Conservation (phyloP, 257 asterid species). For the Paulownia fortunei region DNA sequence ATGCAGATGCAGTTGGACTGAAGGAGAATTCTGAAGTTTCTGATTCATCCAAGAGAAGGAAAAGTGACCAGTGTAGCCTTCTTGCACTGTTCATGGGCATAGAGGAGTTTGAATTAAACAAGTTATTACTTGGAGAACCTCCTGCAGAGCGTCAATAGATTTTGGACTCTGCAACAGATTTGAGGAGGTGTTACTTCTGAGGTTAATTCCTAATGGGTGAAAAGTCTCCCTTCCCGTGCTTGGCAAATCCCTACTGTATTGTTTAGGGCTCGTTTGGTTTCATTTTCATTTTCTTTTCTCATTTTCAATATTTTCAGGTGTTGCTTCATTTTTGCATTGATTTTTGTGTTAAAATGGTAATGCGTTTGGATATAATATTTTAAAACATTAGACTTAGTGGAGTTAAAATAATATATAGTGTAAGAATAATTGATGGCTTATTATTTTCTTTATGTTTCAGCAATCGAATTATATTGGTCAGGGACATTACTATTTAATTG, state of each 20-base stretch:
- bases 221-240: not conserved
- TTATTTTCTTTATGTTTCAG: no score
- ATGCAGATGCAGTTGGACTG: slow-evolving; percentile 26
- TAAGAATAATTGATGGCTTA: no score
- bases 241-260: not conserved
- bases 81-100: slow-evolving; percentile 72
- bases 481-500: no score
- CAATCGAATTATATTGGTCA: no score
- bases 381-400: no score
- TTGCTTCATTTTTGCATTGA: no score
- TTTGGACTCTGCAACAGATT: not conserved
- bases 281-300: no score
- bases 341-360: no score
- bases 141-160: slow-evolving; percentile 1
- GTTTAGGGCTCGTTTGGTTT: no score
- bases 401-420: no score
- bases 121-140: slow-evolving; percentile 51
- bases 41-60: slow-evolving; percentile 44
- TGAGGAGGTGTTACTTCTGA: slow-evolving; percentile 40
- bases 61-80: slow-evolving; percentile 51
- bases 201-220: slow-evolving; percentile 35
- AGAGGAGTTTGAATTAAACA: slow-evolving; percentile 64
- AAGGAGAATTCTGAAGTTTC: slow-evolving; percentile 33
- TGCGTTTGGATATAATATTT: no score
- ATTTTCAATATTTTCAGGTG: no score